Base-by-base conservation (phyloP, 2,329 filamentous ascomycete genomes). In the Penicillium palitans region DNA sequence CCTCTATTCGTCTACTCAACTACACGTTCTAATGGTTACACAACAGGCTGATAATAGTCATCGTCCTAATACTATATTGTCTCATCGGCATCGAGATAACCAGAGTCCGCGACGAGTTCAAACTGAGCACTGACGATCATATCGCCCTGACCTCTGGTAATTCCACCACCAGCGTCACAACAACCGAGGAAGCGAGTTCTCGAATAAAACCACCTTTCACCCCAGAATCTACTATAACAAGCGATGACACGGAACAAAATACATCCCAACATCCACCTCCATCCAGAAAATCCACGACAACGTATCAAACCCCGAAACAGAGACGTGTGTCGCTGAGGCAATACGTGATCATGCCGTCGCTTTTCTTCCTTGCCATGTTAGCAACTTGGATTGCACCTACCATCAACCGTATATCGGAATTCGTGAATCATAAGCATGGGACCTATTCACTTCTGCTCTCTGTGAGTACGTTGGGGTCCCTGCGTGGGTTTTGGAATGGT, bases 401-500 rank as follows among this genome's bases (percentile, higher is more conserved):
- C 2, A 75, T 73, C 2, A 76, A 76, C 51, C 73, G 74, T 1
- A 66, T 76, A 12, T 67, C 69, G 0, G 65, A 72, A 1, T 72
- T 76, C 31, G 58, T 71, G 19, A 40, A 69, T 39, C 73, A 69
- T 0, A 44, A 50, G 2, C 68, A 68, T 17, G 59, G 61, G 13
- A 72, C 71, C 2, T 74, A 68, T 31, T 62, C 69, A 6, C 65
- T 76, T 7, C 58, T 74, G 29, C 27, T 76, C 2, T 66, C 67
- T 21, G 74, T 76, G 17, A 73, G 71, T 24, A 61, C 67, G 1
- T 69, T 73, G 10, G 74, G 74, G 1, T 75, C 73, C 0, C 60
- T 77, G 33, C 65, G 74, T 2, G 74, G 73, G 9, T 75, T 76
- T 52, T 76, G 73, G 74, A 76, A 76, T 54, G 72, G 73, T 0